These are phyloP conservation scores for Candida gigantensis DNA, from an alignment of 1,139 yeast species.

Conservation along the genomic window DNA sequence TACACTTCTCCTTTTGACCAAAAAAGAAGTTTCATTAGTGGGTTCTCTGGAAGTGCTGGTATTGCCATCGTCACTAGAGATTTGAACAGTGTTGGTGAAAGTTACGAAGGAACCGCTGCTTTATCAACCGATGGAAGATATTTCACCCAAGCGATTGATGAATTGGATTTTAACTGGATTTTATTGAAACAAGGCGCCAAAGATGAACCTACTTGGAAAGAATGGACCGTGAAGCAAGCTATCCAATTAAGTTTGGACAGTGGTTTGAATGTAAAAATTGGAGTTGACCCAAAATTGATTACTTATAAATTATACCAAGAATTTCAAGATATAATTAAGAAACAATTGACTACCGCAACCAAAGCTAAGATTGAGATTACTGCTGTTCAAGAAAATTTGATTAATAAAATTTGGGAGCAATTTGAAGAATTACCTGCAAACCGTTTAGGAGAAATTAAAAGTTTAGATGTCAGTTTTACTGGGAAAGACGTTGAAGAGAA, in stretches of 20 bases:
- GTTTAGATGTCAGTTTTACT: conserved; percentile 45
- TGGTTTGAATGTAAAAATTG: conserved; percentile 43
- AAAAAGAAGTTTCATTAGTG: conserved; percentile 81
- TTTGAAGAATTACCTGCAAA: conserved; percentile 53
- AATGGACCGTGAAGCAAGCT: conserved; percentile 75
- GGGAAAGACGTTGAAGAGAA: conserved; percentile 52
- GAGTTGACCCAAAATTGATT: conserved; percentile 66
- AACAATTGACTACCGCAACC: conserved; percentile 19
- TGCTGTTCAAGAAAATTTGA: conserved; percentile 66
- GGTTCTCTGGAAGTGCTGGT: conserved; percentile 96
- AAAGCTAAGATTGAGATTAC: conserved; percentile 57
- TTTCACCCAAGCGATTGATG: conserved; percentile 85
- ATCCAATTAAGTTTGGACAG: conserved; percentile 48
- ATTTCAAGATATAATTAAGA: conserved; percentile 24
- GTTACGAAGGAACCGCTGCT: conserved; percentile 70
- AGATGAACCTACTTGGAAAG: conserved; percentile 82
- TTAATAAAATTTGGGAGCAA: conserved; percentile 73
- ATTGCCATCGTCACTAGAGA: conserved; percentile 83
- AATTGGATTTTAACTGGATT: conserved; percentile 86
- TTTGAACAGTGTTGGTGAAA: conserved; percentile 54
- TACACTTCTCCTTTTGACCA: conserved; percentile 81
- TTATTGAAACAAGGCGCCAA: conserved; percentile 77
- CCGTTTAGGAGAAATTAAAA: conserved; percentile 36
- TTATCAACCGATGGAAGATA: conserved; percentile 95
- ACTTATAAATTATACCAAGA: conserved; percentile 43